A percentile compares a stretch with the other conserved stretches of the same genome.
Conservation (phyloP, 2,329 filamentous ascomycete genomes). For the Lecanicillium sp. region DNA sequence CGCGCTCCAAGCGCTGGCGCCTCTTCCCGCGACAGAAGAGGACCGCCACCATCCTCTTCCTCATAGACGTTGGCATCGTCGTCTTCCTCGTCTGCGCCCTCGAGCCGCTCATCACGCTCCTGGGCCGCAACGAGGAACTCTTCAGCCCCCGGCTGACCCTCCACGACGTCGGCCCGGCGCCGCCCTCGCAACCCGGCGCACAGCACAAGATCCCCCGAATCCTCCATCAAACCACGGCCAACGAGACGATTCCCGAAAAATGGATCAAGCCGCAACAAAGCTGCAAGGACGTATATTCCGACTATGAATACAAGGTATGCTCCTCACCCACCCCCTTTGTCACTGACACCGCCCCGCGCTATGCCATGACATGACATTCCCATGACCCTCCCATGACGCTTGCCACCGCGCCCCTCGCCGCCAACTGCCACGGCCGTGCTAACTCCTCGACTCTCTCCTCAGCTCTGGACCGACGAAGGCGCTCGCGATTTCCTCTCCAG, state of each 20-base stretch:
- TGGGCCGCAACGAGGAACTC: constrained; percentile 38
- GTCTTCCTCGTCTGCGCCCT: constrained; percentile 58
- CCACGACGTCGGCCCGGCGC: constrained; percentile 20
- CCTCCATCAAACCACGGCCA: constrained; percentile 68
- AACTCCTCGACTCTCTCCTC: constrained; percentile 3
- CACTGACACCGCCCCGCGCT: too few species aligned
- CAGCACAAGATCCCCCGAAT: constrained; percentile 68
- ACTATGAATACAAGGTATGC: constrained; percentile 65
- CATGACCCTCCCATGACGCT: too few species aligned
- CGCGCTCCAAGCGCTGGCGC: constrained; percentile 5
- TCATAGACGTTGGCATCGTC: constrained; percentile 57
- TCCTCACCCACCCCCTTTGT: too few species aligned
- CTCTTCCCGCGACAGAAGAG: constrained; percentile 9
- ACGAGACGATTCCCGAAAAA: constrained; percentile 57
- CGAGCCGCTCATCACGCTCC: constrained; percentile 62
- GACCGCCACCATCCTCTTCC: constrained; percentile 46
- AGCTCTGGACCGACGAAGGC: constrained; percentile 67
- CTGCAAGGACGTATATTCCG: constrained; percentile 59
- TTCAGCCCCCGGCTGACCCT: constrained; percentile 19
- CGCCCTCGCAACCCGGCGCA: constrained; percentile 63
- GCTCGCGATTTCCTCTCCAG: constrained; percentile 59
- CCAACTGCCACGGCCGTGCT: neutral
- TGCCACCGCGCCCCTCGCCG: neutral
- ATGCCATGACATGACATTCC: too few species aligned
- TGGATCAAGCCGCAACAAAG: constrained; percentile 60